Evolutionary conservation across 352 stramenopile species (phyloP), one percentile per base, ranked within the genome.

Genomic region (Phytophthora hibernalis): DNA sequence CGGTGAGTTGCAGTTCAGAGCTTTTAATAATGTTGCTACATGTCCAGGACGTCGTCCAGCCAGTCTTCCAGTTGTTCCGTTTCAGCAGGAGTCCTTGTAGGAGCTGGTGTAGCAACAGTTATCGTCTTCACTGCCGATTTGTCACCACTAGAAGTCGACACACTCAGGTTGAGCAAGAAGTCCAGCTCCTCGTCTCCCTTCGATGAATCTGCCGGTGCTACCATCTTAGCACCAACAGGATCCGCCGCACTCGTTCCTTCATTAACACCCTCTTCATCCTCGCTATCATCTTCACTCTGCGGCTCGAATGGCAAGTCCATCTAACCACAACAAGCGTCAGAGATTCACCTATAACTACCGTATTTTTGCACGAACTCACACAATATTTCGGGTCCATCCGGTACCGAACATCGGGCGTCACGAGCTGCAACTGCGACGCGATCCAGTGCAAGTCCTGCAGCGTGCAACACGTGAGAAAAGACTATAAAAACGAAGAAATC

Each of bases 321-420:
- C 77, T 88, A 18, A n/a, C 24, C 28, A 64, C 30, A 55, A 63
- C 44, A 49, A 65, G 49, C 28, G 11, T 51, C 26, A 65, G 5
- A 1, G 13, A 1, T 0, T 9, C 21, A 35, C 43, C 13, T 33
- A 52, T 13, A 35, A 44, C 28, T 8, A 6, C n/a, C 12, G 20
- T 6, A 28, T n/a, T 11, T n/a, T 20, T 44, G 37, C 15, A 21
- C 13, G 12, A 5, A 80, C 83, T 74, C 57, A 93, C 85, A 47
- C 82, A 91, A 53, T 90, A 92, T 73, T 91, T 92, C 2, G 74
- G 65, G 40, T 95, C 84, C 58, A 95, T 86, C 28, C 77, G 72
- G 59, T 87, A 93, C 26, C 86, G 84, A 20, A 82, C 63, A 15
- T 72, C 66, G 9, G 78, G 86, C 28, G 75, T 16, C 21, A 93